phyloP scores from a whole-genome alignment of 306 rosid species.

The Rubus idaeus region DNA sequence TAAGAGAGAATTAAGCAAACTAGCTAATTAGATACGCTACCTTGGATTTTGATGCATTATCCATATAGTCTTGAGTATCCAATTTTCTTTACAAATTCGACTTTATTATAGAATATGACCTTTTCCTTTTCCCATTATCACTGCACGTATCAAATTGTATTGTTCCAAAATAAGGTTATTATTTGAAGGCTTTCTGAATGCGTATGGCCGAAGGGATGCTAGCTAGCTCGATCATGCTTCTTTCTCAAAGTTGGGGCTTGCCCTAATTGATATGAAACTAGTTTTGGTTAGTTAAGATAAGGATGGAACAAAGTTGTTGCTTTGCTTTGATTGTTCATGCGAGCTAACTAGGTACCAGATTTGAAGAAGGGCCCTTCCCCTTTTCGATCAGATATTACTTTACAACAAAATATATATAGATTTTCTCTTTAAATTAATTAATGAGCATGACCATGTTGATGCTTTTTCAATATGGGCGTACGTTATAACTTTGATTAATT shows the following conservation, averaged over 20 bases:
- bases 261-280: background rate
- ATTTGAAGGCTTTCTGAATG: background rate
- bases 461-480: no score
- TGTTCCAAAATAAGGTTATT: background rate
- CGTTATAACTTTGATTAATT: no score
- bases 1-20: background rate
- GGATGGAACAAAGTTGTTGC: background rate
- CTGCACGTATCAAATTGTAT: background rate
- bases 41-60: background rate
- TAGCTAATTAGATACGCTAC: background rate
- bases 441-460: no score
- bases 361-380: background rate
- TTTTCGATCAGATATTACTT: background rate
- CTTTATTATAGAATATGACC: no score
- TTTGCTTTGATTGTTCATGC: slow-evolving; percentile 6
- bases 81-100: no score
- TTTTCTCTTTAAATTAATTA: no score
- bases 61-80: background rate
- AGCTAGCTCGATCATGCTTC: background rate
- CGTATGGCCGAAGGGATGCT: background rate
- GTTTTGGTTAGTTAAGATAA: background rate
- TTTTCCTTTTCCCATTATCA: no score
- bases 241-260: background rate
- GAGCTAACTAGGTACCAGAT: background rate
- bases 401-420: background rate